Evolutionary conservation across 768 basidiomycete genomes (phyloP).

Genomic region (Serendipita vermifera): DNA sequence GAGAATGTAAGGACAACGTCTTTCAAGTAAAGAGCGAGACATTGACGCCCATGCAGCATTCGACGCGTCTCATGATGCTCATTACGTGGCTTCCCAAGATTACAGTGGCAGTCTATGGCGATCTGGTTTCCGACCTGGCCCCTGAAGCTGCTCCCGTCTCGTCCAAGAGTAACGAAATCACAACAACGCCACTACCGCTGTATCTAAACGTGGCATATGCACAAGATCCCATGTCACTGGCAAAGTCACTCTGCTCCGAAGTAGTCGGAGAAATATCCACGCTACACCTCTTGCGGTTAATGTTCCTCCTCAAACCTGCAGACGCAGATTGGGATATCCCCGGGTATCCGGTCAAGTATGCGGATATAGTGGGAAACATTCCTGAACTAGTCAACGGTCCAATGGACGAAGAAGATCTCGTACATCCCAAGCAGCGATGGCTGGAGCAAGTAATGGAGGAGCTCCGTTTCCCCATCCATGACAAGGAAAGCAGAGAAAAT

Average conservation of each 20-base stretch:
- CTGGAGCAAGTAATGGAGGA: constrained; percentile 4
- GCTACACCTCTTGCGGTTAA: constrained; percentile 50
- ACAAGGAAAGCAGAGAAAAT: not conserved
- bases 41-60: constrained; percentile 32
- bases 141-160: constrained; percentile 27
- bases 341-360: constrained; percentile 57
- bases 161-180: too few species aligned
- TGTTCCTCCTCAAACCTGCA: constrained; percentile 67
- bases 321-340: constrained; percentile 71
- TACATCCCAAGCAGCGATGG: constrained; percentile 5
- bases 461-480: constrained; percentile 5
- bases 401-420: not conserved
- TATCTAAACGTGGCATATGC: constrained; percentile 48
- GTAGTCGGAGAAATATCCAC: constrained; percentile 53
- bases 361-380: constrained; percentile 39
- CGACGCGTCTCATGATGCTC: constrained; percentile 68
- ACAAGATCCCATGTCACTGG: constrained; percentile 47
- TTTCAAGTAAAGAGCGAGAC: constrained; percentile 10
- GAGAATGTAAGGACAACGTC: constrained; percentile 38
- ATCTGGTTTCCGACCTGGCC: constrained; percentile 34
- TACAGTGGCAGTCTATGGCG: constrained; percentile 51
- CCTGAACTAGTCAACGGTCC: constrained; percentile 16
- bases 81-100: constrained; percentile 57
- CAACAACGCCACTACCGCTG: constrained; percentile 34
- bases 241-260: constrained; percentile 45